Conservation (phyloP, 192 early-diverging fungal species). For the Backusella circina region DNA sequence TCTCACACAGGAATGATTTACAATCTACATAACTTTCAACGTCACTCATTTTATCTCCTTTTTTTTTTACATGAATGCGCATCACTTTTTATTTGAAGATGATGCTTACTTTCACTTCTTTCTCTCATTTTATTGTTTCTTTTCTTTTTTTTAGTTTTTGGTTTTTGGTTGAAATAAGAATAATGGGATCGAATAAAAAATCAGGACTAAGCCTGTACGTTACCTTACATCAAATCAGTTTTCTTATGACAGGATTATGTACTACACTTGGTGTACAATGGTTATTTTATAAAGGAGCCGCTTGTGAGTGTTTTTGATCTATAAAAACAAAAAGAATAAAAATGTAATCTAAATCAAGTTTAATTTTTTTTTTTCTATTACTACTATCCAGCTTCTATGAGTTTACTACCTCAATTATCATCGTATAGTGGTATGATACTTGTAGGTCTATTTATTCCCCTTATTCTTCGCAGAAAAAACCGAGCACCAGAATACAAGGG, state of each 20-base stretch:
- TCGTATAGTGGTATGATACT: conserved; percentile 36
- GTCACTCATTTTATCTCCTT: not conserved
- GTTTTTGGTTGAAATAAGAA: conserved; percentile 15
- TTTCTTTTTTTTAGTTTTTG: not conserved
- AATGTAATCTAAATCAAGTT: not conserved
- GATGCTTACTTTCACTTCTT: not conserved
- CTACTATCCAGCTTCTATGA: conserved; percentile 13
- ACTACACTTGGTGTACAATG: conserved; percentile 52
- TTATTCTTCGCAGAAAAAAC: conserved; percentile 5
- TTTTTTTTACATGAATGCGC: not conserved
- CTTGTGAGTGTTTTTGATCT: conserved; percentile 39
- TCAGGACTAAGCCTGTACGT: not conserved
- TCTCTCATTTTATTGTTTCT: not conserved
- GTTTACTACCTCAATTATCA: conserved; percentile 24
- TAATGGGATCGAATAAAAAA: not conserved
- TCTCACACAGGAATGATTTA: not conserved
- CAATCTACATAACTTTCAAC: not conserved
- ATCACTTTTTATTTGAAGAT: not conserved
- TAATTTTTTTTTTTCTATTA: not conserved
- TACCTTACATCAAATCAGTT: conserved; percentile 40
- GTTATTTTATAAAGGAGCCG: conserved; percentile 56
- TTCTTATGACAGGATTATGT: conserved; percentile 48
- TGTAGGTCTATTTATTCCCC: conserved; percentile 39
- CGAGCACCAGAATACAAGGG: conserved; percentile 2
- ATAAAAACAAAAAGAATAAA: not conserved